Percentiles rank a stretch among this genome's conserved stretches.
Conservation (phyloP, 1,284 basidiomycete genomes). For the Fistulina hepatica region DNA sequence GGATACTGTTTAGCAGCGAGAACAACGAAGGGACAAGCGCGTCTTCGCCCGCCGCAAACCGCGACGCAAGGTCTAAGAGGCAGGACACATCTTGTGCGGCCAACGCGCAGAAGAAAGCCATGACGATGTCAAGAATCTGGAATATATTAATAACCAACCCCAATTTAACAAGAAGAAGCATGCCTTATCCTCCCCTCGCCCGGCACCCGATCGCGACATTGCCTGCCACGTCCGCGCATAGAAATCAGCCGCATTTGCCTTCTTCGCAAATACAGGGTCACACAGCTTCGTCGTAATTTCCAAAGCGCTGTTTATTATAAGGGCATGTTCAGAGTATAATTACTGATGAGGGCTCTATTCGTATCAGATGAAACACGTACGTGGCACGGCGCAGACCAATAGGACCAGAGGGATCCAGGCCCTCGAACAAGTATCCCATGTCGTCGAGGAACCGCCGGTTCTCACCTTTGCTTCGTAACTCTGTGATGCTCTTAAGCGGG, state of each 20-base stretch:
- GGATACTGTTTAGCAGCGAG: too few relatives aligned
- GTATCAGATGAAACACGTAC: conserved; percentile 22
- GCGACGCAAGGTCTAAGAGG: too few relatives aligned
- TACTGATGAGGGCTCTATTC: conserved; percentile 5
- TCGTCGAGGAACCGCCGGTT: conserved; percentile 68
- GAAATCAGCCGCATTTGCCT: conserved; percentile 66
- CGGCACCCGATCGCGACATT: neutral
- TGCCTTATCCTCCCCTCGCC: neutral
- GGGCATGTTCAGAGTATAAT: too few relatives aligned
- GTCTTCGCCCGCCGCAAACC: too few relatives aligned
- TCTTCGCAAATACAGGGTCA: conserved; percentile 59
- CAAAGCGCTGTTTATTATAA: too few relatives aligned
- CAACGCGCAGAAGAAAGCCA: too few relatives aligned
- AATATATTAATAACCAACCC: too few relatives aligned
- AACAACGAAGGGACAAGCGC: too few relatives aligned
- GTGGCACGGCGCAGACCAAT: conserved; percentile 55
- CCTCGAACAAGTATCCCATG: conserved; percentile 71
- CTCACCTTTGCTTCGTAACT: conserved; percentile 70
- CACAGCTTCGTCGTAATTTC: conserved; percentile 66
- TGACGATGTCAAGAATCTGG: too few relatives aligned
- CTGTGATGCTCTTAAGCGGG: conserved; percentile 68
- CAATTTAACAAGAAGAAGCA: too few relatives aligned
- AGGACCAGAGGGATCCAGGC: conserved; percentile 42
- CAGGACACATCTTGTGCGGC: too few relatives aligned
- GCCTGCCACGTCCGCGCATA: conserved; percentile 44